These are phyloP conservation scores for Geotrichum aggregatum DNA, from an alignment of 1,139 yeast genomes.

Conservation along the genomic window DNA sequence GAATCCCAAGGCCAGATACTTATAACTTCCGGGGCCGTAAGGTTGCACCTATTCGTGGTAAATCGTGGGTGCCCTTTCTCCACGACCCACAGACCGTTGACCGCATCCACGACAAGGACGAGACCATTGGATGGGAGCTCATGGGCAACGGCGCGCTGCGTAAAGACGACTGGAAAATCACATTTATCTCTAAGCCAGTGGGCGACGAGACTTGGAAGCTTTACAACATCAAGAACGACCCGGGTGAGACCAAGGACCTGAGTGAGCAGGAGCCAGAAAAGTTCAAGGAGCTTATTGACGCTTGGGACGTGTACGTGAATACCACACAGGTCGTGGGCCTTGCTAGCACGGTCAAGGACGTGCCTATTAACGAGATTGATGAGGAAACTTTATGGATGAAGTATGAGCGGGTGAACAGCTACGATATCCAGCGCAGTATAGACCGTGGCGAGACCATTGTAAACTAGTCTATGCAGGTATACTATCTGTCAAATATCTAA, in stretches of 20 bases:
- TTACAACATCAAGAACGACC: slow-evolving; percentile 45
- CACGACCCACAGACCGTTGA: slow-evolving; percentile 13
- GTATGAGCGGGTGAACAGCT: slow-evolving; percentile 21
- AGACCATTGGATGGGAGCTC: slow-evolving; percentile 56
- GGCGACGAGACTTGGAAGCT: slow-evolving; percentile 53
- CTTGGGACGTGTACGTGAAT: slow-evolving; percentile 53
- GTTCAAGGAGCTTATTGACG: slow-evolving; percentile 43
- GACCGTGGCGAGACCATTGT: slow-evolving; percentile 8
- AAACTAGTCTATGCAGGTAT: too few species aligned
- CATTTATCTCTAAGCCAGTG: slow-evolving; percentile 48
- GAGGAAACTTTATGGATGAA: slow-evolving; percentile 28
- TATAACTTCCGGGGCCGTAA: slow-evolving; percentile 40
- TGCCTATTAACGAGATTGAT: slow-evolving; percentile 25
- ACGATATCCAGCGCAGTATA: slow-evolving; percentile 10
- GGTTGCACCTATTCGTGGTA: slow-evolving; percentile 45
- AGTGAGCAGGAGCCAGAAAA: slow-evolving; percentile 38
- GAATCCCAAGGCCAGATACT: slow-evolving; percentile 33
- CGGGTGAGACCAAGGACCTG: slow-evolving; percentile 49
- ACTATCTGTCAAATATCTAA: too few species aligned
- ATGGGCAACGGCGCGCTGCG: slow-evolving; percentile 55
- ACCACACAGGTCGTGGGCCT: slow-evolving; percentile 52
- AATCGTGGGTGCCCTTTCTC: slow-evolving; percentile 39
- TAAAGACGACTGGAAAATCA: slow-evolving; percentile 49
- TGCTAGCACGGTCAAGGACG: slow-evolving; percentile 21
- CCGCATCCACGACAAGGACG: slow-evolving; percentile 32